phyloP scores from a whole-genome alignment of 441 rosid species.

The Corymbia citriodora region DNA sequence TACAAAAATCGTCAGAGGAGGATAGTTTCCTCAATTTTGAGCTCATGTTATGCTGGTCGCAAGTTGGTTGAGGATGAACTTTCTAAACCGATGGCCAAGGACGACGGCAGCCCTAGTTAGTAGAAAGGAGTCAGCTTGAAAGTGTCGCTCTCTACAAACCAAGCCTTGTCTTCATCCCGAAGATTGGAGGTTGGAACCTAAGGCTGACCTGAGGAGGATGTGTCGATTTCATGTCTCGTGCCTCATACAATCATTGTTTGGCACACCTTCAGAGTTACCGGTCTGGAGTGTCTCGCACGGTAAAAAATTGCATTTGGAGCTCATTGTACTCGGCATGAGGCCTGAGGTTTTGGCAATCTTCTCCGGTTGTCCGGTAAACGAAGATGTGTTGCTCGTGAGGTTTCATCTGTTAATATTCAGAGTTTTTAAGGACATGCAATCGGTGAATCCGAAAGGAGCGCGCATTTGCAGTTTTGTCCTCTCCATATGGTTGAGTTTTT shows the following conservation, averaged over 20 bases:
- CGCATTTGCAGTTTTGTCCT: neutral
- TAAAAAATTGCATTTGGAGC: neutral
- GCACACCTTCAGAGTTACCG: neutral
- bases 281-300: neutral
- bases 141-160: neutral
- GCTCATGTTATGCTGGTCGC: conserved; percentile 60
- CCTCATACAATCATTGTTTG: neutral
- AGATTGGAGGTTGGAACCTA: neutral
- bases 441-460: neutral
- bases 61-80: conserved; percentile 46
- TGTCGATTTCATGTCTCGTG: neutral
- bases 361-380: accelerated
- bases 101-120: neutral
- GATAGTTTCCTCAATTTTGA: conserved; percentile 60
- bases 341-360: neutral
- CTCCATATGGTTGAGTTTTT: neutral
- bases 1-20: conserved; percentile 52
- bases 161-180: neutral
- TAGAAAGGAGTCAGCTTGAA: neutral
- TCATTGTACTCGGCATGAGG: neutral
- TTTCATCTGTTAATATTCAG: neutral
- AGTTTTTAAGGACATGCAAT: neutral
- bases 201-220: neutral
- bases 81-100: conserved; percentile 11
- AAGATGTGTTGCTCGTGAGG: neutral